phyloP scores from a whole-genome alignment of 2,329 filamentous ascomycete genomes.

The Penicillium italicum region DNA sequence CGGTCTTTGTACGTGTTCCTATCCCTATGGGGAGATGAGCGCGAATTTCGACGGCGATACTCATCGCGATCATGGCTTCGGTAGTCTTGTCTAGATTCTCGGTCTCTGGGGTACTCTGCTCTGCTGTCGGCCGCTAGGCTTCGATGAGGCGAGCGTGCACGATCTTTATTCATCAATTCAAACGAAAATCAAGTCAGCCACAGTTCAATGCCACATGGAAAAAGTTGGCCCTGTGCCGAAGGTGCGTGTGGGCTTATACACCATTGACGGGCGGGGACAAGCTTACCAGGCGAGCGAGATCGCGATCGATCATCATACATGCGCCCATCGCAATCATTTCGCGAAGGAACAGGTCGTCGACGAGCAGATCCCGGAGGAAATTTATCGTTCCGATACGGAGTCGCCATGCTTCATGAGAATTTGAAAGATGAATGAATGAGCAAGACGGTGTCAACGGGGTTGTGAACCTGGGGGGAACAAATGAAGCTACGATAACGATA shows the following conservation, averaged over 20 bases:
- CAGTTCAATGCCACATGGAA: slow-evolving; percentile 21
- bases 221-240: slow-evolving; percentile 18
- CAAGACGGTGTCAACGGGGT: not conserved
- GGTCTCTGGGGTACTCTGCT: slow-evolving; percentile 34
- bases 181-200: slow-evolving; percentile 36
- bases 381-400: slow-evolving; percentile 29
- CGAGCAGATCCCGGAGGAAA: slow-evolving; percentile 21
- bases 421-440: not conserved
- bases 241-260: slow-evolving; percentile 19
- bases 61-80: slow-evolving; percentile 37
- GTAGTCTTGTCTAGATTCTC: slow-evolving; percentile 30
- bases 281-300: slow-evolving; percentile 43
- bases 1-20: slow-evolving; percentile 42
- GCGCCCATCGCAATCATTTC: slow-evolving; percentile 40
- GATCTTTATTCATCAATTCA: slow-evolving; percentile 34
- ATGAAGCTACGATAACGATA: not conserved
- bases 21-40: slow-evolving; percentile 37
- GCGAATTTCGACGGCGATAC: slow-evolving; percentile 31
- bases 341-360: slow-evolving; percentile 28
- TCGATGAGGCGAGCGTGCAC: slow-evolving; percentile 34
- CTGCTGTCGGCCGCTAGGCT: slow-evolving; percentile 38
- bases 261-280: slow-evolving; percentile 45
- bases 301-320: slow-evolving; percentile 48
- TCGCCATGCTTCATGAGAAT: slow-evolving; percentile 10
- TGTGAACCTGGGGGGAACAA: too few species aligned